A percentile compares a stretch with the other conserved stretches of the same genome.
Conservation (phyloP, 495 filamentous ascomycete genomes). For the Lophiostoma macrostomum region DNA sequence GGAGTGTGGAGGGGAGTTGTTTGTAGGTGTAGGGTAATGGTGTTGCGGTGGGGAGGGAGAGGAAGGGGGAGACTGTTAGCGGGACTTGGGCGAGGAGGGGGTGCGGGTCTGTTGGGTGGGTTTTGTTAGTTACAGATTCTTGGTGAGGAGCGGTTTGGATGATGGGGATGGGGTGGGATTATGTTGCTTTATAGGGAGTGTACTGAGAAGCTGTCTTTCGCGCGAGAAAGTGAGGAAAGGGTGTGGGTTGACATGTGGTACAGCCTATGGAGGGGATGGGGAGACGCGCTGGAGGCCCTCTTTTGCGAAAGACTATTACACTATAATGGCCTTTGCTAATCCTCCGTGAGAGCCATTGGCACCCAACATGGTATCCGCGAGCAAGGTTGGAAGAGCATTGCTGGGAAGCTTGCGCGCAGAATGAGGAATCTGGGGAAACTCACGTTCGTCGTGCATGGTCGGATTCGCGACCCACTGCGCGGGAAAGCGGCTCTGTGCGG, state of each 20-base stretch:
- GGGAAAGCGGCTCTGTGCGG: conserved; percentile 12
- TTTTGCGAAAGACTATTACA: too few relatives aligned
- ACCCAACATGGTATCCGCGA: too few relatives aligned
- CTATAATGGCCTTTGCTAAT: too few relatives aligned
- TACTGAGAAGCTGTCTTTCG: too few relatives aligned
- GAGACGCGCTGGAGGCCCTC: too few relatives aligned
- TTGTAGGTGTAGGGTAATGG: conserved; percentile 97
- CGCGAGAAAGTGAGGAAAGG: too few relatives aligned
- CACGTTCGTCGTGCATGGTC: conserved; percentile 36
- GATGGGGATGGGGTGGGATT: background rate
- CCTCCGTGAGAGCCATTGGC: too few relatives aligned
- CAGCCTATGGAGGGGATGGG: too few relatives aligned
- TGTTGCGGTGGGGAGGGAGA: conserved; percentile 82
- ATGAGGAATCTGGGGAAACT: conserved; percentile 8
- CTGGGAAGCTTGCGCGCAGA: too few relatives aligned
- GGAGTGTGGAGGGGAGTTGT: conserved; percentile 77
- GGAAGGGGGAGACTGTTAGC: conserved; percentile 89
- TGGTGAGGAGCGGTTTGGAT: too few relatives aligned
- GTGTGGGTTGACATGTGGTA: too few relatives aligned
- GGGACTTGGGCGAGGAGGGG: conserved; percentile 88
- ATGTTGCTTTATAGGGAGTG: background rate
- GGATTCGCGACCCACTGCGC: background rate
- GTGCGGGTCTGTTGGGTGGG: conserved; percentile 60
- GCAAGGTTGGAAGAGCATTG: too few relatives aligned
- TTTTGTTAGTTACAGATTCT: conserved; percentile 13